Base-by-base conservation (phyloP, 352 stramenopile species). In the Phytophthora boehmeriae region DNA sequence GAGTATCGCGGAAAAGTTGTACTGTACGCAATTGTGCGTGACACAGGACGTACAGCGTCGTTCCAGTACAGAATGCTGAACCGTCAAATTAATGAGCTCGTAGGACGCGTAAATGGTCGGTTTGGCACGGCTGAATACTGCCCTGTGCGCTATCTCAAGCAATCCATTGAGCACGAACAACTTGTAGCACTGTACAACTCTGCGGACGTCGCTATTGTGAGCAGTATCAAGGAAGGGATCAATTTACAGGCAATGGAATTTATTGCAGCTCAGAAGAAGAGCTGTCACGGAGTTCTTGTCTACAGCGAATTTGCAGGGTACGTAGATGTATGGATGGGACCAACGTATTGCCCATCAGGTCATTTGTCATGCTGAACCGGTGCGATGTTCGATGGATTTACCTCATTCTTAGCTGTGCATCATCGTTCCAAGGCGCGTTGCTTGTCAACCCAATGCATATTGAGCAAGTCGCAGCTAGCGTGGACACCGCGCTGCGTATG, bases 1-100 rank as follows among this genome's bases (percentile, higher is more conserved):
- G 86, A 97, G 43, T 97, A 96, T 22, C 96, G 97, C 47, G 92
- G 96, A 27, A 97, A 97, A 38, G 76, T 98, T 0, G 89, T 98
- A 23, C 78, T 98, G 50, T 97, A 98, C 50, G 95, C 91, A 2
- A 95, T 99, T n/a, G 96, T 97, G 22, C 79, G 83, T 0, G 83
- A 92, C 35, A 68, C 67, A 9, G 83, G 83, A 2, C 79, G 83
- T 13, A 90, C 79, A 10, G 70, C 81, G 5, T 89, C 83, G 3
- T 54, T 75, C 55, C 86, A 84, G 68, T 94, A 89, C 78, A 76
- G 79, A 67, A 95, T 89, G 77, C 80, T 90, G 36, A 93, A 80
- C 51, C 86, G 88, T 2, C 87, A 97, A 63, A 90, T 97, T 22
- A 96, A 97, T 56, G 86, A 97, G 66, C 74, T 97, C 4, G 89